These are phyloP conservation scores for Boletus subparvulus DNA, from an alignment of 768 basidiomycete genomes.

Conservation along the genomic window DNA sequence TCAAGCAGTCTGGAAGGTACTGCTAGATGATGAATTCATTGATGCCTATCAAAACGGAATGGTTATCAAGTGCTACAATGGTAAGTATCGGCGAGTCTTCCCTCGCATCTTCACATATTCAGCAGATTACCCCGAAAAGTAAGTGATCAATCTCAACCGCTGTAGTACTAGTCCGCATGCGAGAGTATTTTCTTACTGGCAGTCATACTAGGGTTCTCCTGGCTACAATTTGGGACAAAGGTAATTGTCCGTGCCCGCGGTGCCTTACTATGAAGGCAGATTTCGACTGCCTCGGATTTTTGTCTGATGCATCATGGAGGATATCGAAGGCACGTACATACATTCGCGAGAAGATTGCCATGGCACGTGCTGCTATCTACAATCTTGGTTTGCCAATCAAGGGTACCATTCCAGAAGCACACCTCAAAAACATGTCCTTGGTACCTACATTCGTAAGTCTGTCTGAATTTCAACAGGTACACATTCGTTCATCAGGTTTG, in stretches of 20 bases:
- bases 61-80: constrained; percentile 23
- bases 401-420: constrained; percentile 2
- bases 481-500: neutral
- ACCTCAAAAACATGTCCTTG: constrained; percentile 8
- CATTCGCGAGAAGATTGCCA: neutral
- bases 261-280: constrained; percentile 22
- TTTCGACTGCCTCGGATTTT: constrained; percentile 14
- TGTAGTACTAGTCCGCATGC: no score
- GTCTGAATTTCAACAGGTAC: neutral
- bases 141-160: neutral
- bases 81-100: constrained; percentile 20
- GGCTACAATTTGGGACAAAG: constrained; percentile 28
- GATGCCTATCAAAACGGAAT: constrained; percentile 26
- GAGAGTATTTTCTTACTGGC: no score
- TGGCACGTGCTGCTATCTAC: constrained; percentile 10
- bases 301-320: constrained; percentile 3
- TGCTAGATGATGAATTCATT: constrained; percentile 18
- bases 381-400: constrained; percentile 13
- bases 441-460: constrained; percentile 14
- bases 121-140: constrained; percentile 42
- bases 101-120: constrained; percentile 35
- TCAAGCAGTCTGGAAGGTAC: neutral
- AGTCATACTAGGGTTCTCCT: constrained; percentile 29
- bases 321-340: neutral
- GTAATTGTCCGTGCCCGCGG: constrained; percentile 31